Base-by-base conservation (phyloP, 495 filamentous ascomycete genomes). In the Letharia columbiana region DNA sequence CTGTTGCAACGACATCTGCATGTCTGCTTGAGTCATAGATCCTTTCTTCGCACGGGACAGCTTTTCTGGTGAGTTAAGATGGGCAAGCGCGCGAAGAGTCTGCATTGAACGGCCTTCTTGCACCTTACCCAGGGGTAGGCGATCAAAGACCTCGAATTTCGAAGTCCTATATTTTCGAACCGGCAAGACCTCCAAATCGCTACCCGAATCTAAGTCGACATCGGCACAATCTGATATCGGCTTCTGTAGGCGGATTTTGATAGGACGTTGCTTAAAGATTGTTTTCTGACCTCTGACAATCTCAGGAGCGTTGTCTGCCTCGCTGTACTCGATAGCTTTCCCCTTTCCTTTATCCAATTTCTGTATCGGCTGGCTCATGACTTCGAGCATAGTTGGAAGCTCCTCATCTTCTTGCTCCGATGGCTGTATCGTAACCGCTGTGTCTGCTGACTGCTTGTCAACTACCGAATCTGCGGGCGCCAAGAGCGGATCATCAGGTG, bases 81-180 rank as follows among this genome's bases (percentile, higher is more conserved):
- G 87, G 11, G 92, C 91, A 35, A 96, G 80, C 58, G 84, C 83
- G 61, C 88, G 87, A 18, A 94, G 79, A 28, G 79, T 82, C 52
- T 85, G 81, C 69, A 95, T 80, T 11, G 89, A 81, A n/a, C 77
- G 74, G 4, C 87, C 79, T 71, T 91, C 87, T 41, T 84, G 79
- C 40, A 78, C 69, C 63, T 82, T 80, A 58, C 78, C 81, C 6
- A 79, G 72, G 0, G 87, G 86, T 12, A 91, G 71, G 31, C 86
- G 84, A 69, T 92, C 85, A 69, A 96, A 93, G 37, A 89, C 82
- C 61, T 84, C 77, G 50, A 80, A 73, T 23, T 77, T 75, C 37
- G 77, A 75, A 59, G 72, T 74, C 65, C 80, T 79, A 13, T 23
- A 57, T 20, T 71, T 76, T 44, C 77, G 72, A 2, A 76, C 77